Conservation (phyloP, 345 rosid genomes). For the Noccaea caerulescens region DNA sequence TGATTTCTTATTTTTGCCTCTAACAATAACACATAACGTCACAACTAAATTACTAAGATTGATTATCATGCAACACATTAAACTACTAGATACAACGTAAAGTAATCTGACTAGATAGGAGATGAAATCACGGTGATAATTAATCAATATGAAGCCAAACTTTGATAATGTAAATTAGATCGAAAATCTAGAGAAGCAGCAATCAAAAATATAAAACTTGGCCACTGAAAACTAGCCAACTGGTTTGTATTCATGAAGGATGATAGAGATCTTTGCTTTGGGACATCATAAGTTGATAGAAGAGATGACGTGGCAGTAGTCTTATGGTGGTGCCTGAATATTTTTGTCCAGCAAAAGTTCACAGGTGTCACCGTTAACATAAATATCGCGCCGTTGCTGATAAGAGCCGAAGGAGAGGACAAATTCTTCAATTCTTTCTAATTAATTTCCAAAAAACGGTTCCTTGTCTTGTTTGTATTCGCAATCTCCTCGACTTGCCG, state of each 20-base stretch:
- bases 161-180: background rate
- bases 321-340: conserved; percentile 28
- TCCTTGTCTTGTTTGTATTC: conserved; percentile 35
- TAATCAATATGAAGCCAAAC: background rate
- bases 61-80: background rate
- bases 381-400: conserved; percentile 31
- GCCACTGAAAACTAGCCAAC: conserved; percentile 28
- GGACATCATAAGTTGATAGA: conserved; percentile 38
- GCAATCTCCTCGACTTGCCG: conserved; percentile 38
- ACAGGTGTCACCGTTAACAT: conserved; percentile 41
- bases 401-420: conserved; percentile 35
- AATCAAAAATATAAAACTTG: conserved; percentile 22
- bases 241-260: conserved; percentile 10
- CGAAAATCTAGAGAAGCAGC: background rate
- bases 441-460: background rate
- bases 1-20: background rate
- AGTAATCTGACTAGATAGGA: background rate
- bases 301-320: conserved; percentile 32
- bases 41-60: background rate
- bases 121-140: background rate
- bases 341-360: conserved; percentile 5
- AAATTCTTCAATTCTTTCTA: conserved; percentile 2
- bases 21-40: background rate
- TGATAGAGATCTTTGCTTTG: conserved; percentile 20
- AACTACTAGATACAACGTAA: background rate